Evolutionary conservation across 208 protist species (phyloP).

Genomic region (Vickermania ingenoplastis): DNA sequence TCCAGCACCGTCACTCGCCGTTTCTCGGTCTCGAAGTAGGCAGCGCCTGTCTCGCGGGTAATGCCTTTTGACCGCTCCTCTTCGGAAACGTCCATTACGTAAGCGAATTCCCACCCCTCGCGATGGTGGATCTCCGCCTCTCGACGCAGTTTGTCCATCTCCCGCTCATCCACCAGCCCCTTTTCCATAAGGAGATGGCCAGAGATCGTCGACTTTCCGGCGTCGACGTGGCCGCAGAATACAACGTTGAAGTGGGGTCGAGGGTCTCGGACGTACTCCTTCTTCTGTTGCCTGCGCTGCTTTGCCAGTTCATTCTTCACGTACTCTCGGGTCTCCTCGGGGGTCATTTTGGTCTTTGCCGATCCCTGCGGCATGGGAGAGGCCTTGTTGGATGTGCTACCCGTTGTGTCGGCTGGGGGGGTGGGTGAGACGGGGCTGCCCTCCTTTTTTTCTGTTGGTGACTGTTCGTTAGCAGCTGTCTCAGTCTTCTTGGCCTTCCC

Average conservation of each 20-base stretch:
- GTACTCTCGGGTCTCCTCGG: constrained; percentile 55
- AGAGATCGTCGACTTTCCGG: constrained; percentile 98
- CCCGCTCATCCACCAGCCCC: constrained; percentile 95
- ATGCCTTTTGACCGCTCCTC: constrained; percentile 98
- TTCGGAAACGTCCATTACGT: constrained; percentile 98
- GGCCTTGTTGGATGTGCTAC: no score
- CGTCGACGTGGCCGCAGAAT: constrained; percentile 99
- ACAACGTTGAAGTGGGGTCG: constrained; percentile 97
- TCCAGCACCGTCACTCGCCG: constrained; percentile 98
- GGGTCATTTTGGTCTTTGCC: constrained; percentile 30
- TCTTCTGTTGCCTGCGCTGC: constrained; percentile 51
- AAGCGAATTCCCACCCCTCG: constrained; percentile 97
- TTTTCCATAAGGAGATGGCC: constrained; percentile 95
- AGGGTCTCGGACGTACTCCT: constrained; percentile 67
- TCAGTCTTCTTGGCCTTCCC: no score
- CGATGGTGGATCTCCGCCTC: constrained; percentile 96
- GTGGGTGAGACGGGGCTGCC: constrained; percentile 2
- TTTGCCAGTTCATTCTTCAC: constrained; percentile 69
- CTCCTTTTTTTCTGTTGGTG: background rate
- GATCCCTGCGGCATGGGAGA: background rate
- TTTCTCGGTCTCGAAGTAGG: constrained; percentile 94
- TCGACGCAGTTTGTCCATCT: constrained; percentile 97
- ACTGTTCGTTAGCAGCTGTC: no score
- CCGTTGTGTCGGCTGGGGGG: constrained; percentile 20
- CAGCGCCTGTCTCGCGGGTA: constrained; percentile 96